phyloP scores from a whole-genome alignment of 2,329 filamentous ascomycete genomes.

The Dactylellina leptospora region DNA sequence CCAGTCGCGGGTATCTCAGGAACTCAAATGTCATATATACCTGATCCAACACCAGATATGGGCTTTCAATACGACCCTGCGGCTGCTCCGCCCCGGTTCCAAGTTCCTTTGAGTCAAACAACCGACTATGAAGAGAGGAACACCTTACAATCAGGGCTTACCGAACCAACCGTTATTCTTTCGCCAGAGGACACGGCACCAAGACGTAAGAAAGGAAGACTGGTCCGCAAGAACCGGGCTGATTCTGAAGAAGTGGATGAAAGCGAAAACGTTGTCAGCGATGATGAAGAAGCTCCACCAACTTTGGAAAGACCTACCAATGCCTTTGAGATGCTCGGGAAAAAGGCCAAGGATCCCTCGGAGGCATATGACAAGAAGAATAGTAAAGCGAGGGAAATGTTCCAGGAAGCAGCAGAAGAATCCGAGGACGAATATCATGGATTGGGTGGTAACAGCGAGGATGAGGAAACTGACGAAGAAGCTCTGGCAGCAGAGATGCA shows the following conservation, averaged over 20 bases:
- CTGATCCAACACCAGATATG: constrained; percentile 52
- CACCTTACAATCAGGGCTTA: constrained; percentile 47
- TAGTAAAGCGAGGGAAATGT: constrained; percentile 83
- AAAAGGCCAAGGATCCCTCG: constrained; percentile 69
- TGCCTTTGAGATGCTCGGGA: constrained; percentile 77
- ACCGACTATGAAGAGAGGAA: constrained; percentile 40
- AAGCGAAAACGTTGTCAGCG: constrained; percentile 60
- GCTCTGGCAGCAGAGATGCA: constrained; percentile 64
- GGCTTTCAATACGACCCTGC: constrained; percentile 48
- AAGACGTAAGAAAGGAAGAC: constrained; percentile 64
- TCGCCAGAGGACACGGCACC: constrained; percentile 62
- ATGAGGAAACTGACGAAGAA: constrained; percentile 76
- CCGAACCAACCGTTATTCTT: constrained; percentile 52
- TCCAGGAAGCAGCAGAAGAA: constrained; percentile 94
- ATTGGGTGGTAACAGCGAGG: constrained; percentile 86
- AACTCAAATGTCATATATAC: constrained; percentile 46
- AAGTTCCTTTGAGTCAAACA: constrained; percentile 53
- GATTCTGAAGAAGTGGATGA: constrained; percentile 74
- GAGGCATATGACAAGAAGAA: constrained; percentile 81
- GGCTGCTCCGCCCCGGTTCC: constrained; percentile 41
- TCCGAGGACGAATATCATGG: constrained; percentile 98
- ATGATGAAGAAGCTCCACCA: constrained; percentile 56
- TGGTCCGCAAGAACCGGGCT: constrained; percentile 60
- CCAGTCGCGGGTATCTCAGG: constrained; percentile 13
- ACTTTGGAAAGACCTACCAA: constrained; percentile 59